These are phyloP conservation scores for Phytophthora citricola DNA, from an alignment of 352 stramenopile genomes.

Conservation along the genomic window DNA sequence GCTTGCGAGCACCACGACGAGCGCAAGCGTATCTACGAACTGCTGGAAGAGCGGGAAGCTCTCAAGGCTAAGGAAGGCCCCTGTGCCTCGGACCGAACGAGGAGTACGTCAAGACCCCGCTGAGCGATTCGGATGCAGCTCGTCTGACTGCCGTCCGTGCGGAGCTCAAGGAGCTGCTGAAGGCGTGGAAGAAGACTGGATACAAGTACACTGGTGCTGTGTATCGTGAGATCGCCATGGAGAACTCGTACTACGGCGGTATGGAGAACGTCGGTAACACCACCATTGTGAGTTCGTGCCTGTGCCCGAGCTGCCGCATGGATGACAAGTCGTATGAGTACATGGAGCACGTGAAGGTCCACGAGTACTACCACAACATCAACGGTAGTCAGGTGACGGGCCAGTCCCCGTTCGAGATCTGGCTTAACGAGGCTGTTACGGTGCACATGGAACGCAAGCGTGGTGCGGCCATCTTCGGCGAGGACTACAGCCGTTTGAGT, in stretches of 20 bases:
- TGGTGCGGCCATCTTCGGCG: slow-evolving; percentile 64
- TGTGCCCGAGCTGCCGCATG: slow-evolving; percentile 80
- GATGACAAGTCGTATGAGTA: slow-evolving; percentile 81
- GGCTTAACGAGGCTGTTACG: slow-evolving; percentile 83
- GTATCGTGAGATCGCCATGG: slow-evolving; percentile 85
- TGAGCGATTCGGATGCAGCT: slow-evolving; percentile 49
- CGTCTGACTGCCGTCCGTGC: slow-evolving; percentile 57
- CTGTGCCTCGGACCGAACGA: slow-evolving; percentile 68
- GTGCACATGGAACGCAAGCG: slow-evolving; percentile 85
- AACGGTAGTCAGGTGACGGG: slow-evolving; percentile 83
- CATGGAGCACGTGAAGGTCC: slow-evolving; percentile 85
- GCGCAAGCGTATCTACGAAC: slow-evolving; percentile 71
- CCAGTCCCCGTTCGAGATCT: slow-evolving; percentile 84
- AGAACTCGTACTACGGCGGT: slow-evolving; percentile 85
- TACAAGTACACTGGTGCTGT: slow-evolving; percentile 87
- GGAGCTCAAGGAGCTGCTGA: slow-evolving; percentile 69
- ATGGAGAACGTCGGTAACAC: slow-evolving; percentile 89
- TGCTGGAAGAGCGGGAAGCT: slow-evolving; percentile 69
- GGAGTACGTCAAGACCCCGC: slow-evolving; percentile 49
- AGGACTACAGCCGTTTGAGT: slow-evolving; percentile 75
- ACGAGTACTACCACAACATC: slow-evolving; percentile 90
- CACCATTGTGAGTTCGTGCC: slow-evolving; percentile 77
- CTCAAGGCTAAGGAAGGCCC: slow-evolving; percentile 71
- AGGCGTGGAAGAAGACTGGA: slow-evolving; percentile 78
- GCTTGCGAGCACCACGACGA: slow-evolving; percentile 74